Evolutionary conservation across 768 basidiomycete species (phyloP).

Genomic region (Collybiopsis confluens): DNA sequence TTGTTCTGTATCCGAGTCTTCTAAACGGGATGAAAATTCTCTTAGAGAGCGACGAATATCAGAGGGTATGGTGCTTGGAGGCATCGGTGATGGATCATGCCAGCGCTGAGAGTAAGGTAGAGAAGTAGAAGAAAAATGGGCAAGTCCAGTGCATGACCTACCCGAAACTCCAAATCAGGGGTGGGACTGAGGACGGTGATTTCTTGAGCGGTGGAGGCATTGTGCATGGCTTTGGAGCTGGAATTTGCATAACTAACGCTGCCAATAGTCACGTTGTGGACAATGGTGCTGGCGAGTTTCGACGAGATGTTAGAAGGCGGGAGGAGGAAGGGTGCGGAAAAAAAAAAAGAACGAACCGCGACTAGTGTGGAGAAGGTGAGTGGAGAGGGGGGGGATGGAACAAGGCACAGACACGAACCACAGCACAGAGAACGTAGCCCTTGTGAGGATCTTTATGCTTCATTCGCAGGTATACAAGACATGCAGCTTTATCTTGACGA

Average conservation of each 20-base stretch:
- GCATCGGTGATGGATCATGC: constrained; percentile 66
- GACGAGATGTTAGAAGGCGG: constrained; percentile 7
- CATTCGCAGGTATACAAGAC: constrained; percentile 72
- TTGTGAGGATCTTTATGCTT: constrained; percentile 76
- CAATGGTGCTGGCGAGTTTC: constrained; percentile 50
- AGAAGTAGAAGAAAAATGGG: not conserved
- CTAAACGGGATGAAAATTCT: not conserved
- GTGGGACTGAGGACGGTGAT: constrained; percentile 67
- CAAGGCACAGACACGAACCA: constrained; percentile 44
- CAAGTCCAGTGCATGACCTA: constrained; percentile 20
- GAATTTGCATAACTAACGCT: constrained; percentile 77
- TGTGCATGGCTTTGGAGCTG: constrained; percentile 72
- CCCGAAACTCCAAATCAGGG: constrained; percentile 52
- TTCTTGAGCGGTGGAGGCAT: constrained; percentile 80
- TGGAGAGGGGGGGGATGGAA: not conserved
- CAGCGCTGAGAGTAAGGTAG: constrained; percentile 45
- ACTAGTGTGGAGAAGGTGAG: constrained; percentile 16
- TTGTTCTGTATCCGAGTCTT: not conserved
- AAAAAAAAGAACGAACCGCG: constrained; percentile 16
- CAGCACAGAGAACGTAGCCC: constrained; percentile 70
- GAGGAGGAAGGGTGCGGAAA: not conserved
- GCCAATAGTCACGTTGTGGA: constrained; percentile 70
- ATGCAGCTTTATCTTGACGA: constrained; percentile 73
- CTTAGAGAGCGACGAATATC: not conserved
- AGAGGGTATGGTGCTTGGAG: constrained; percentile 17